Conservation (phyloP, 2,329 filamentous ascomycete species). For the Parasarocladium wereldwijsianum region DNA sequence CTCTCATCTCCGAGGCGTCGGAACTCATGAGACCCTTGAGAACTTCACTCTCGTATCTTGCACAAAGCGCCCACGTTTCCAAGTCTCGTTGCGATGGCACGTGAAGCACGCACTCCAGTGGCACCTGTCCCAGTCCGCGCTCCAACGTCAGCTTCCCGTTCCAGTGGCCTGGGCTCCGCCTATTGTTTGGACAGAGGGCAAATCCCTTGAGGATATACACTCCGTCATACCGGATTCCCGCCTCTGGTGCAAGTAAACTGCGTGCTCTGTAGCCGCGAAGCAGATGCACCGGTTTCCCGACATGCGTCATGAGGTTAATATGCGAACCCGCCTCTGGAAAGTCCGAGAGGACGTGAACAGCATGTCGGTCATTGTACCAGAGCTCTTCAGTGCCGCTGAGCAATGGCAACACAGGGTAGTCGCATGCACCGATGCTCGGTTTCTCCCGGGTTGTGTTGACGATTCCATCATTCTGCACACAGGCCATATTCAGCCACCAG, state of each 20-base stretch:
- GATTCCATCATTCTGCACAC: conserved; percentile 40
- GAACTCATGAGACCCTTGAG: too few species aligned
- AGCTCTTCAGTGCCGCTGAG: conserved; percentile 34
- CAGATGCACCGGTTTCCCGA: conserved; percentile 35
- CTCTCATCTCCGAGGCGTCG: too few species aligned
- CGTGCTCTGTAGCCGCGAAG: conserved; percentile 34
- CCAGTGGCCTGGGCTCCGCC: too few species aligned
- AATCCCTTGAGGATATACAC: conserved; percentile 34
- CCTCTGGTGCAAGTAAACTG: conserved; percentile 34
- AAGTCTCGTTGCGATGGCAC: too few species aligned
- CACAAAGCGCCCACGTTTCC: too few species aligned
- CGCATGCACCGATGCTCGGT: conserved; percentile 30
- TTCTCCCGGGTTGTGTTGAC: conserved; percentile 27
- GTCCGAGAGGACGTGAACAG: too few species aligned
- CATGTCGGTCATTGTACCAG: conserved; percentile 28
- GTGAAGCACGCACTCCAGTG: too few species aligned
- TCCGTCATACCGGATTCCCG: conserved; percentile 42
- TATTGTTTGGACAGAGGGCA: too few species aligned
- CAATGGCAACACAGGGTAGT: conserved; percentile 32
- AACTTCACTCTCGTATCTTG: too few species aligned
- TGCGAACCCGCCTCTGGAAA: too few species aligned
- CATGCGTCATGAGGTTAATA: conserved; percentile 30
- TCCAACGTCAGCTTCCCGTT: too few species aligned
- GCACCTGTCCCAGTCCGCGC: too few species aligned
- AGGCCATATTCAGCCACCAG: conserved; percentile 44